Evolutionary conservation across 768 basidiomycete species (phyloP).

Genomic region (Postia placenta): DNA sequence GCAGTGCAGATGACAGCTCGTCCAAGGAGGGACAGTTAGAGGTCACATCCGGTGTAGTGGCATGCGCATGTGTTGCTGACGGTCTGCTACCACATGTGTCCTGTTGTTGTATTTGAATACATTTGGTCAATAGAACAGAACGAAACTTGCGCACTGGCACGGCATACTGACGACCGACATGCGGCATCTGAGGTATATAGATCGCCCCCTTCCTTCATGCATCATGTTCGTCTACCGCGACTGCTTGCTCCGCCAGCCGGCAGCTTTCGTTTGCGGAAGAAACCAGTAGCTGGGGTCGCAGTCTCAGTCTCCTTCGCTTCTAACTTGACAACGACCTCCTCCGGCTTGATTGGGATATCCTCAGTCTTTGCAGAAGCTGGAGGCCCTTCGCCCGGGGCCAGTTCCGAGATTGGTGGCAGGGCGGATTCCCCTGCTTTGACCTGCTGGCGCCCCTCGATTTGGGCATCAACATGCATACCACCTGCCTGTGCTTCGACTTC

Average conservation of each 20-base stretch:
- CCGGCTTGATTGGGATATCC: conserved; percentile 7
- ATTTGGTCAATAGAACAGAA: no score
- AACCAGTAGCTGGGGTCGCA: conserved; percentile 6
- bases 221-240: conserved; percentile 13
- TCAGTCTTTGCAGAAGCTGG: conserved; percentile 6
- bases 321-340: conserved; percentile 1
- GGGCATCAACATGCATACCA: neutral
- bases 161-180: no score
- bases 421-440: neutral
- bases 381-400: neutral
- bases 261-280: conserved; percentile 23
- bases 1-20: no score
- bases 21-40: no score
- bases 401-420: neutral
- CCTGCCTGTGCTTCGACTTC: neutral
- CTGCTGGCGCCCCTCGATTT: neutral
- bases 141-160: no score
- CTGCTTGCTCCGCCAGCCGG: conserved; percentile 17
- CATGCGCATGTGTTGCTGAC: no score
- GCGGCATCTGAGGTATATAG: no score
- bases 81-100: no score
- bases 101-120: no score
- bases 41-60: no score
- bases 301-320: neutral
- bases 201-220: no score